Percentiles rank a stretch among this genome's conserved stretches.
These are phyloP conservation scores for Tetrahymena elliotti DNA, from an alignment of 73 alveolate species.

Conservation along the genomic window DNA sequence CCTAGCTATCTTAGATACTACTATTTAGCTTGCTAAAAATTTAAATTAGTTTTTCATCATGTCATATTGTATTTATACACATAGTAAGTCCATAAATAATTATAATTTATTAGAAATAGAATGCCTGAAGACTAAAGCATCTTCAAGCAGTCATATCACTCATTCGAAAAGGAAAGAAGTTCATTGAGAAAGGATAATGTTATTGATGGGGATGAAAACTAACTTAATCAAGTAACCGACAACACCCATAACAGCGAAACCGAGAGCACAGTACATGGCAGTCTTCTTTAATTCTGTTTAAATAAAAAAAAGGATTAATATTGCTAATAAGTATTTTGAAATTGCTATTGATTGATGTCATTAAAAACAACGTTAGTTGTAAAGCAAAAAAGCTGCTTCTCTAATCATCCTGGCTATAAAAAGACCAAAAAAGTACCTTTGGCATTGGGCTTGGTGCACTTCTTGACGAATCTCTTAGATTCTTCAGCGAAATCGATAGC, in stretches of 20 bases:
- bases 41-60: background rate
- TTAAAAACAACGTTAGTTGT: background rate
- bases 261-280: constrained; percentile 72
- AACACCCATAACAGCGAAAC: constrained; percentile 76
- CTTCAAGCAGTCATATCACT: background rate
- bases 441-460: constrained; percentile 77
- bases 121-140: background rate
- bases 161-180: background rate
- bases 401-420: background rate
- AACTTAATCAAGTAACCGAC: constrained; percentile 77
- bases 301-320: background rate
- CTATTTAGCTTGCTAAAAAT: background rate
- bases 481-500: constrained; percentile 60
- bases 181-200: constrained; percentile 51
- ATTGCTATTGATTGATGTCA: background rate
- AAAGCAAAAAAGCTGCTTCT: background rate
- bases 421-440: constrained; percentile 49
- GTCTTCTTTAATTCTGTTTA: constrained; percentile 67
- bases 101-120: background rate
- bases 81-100: background rate
- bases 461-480: constrained; percentile 57
- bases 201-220: constrained; percentile 83
- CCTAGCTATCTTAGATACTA: background rate
- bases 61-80: background rate
- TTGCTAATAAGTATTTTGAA: background rate